Evolutionary conservation across 306 rosid genomes (phyloP).

Genomic region (Macrotyloma uniflorum): DNA sequence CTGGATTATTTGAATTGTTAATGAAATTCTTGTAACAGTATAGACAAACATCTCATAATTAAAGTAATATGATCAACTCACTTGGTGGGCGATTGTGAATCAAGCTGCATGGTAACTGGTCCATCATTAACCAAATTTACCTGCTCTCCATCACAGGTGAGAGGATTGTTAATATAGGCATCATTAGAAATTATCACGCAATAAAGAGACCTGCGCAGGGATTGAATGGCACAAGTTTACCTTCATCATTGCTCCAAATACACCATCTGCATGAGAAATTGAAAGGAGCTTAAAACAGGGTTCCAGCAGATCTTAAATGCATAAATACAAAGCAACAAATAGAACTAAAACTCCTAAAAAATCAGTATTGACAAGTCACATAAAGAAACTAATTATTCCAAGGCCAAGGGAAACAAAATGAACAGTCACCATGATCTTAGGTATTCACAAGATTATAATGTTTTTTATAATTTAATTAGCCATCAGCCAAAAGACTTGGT

Average conservation of each 20-base stretch:
- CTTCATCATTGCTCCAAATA: constrained; percentile 98
- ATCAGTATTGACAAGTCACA: constrained; percentile 3
- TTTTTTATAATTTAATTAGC: constrained; percentile 13
- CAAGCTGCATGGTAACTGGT: constrained; percentile 95
- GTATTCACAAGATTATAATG: neutral
- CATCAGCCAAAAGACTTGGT: constrained; percentile 9
- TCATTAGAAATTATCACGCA: neutral
- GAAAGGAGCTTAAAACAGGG: neutral
- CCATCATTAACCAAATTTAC: constrained; percentile 91
- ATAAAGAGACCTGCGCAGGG: neutral
- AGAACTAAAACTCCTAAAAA: constrained; percentile 6
- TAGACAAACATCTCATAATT: neutral
- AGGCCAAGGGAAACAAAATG: neutral
- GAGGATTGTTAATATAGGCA: constrained; percentile 23
- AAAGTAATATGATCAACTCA: constrained; percentile 44
- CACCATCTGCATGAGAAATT: constrained; percentile 67
- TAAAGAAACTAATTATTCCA: constrained; percentile 12
- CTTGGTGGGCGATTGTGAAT: constrained; percentile 80
- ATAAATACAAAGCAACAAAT: constrained; percentile 2
- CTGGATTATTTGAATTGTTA: constrained; percentile 41
- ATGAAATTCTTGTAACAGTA: neutral
- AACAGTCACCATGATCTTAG: neutral
- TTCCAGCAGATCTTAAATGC: constrained; percentile 28
- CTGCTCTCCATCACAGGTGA: constrained; percentile 45
- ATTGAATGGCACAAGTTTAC: constrained; percentile 42